phyloP scores from a whole-genome alignment of 2,329 filamentous ascomycete genomes.

The Paecilomyces niveus region DNA sequence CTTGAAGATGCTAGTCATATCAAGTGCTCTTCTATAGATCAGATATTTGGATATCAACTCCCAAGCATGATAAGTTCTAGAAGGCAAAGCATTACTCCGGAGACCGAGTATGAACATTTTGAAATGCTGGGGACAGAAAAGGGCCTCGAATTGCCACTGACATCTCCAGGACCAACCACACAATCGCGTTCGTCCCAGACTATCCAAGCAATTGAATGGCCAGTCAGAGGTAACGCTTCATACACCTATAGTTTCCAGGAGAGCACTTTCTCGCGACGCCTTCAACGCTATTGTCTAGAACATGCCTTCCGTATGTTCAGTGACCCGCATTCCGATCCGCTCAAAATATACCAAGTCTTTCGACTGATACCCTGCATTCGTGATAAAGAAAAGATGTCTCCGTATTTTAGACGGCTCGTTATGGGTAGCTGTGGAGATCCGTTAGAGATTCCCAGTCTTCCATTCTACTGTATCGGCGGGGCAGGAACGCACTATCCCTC shows the following conservation, averaged over 20 bases:
- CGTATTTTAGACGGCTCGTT: neutral
- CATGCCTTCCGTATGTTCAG: constrained; percentile 53
- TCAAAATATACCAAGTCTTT: constrained; percentile 14
- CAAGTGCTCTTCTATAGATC: neutral
- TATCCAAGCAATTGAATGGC: neutral
- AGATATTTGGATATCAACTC: neutral
- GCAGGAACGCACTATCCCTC: constrained; percentile 59
- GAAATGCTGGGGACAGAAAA: neutral
- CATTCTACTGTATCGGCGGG: constrained; percentile 47
- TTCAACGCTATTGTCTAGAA: constrained; percentile 63
- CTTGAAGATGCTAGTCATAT: neutral
- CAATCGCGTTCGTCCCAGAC: neutral
- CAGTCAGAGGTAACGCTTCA: neutral
- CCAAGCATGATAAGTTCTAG: neutral
- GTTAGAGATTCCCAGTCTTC: constrained; percentile 14
- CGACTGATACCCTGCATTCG: constrained; percentile 19
- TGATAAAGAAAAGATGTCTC: constrained; percentile 6
- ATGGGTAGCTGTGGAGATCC: constrained; percentile 6
- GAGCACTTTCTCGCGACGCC: constrained; percentile 61
- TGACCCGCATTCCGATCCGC: constrained; percentile 13
- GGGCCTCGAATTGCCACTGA: neutral
- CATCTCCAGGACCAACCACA: neutral
- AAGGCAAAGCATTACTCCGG: neutral
- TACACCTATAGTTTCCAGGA: constrained; percentile 60
- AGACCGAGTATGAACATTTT: neutral